phyloP scores from a whole-genome alignment of 768 basidiomycete genomes.

The Lentinula sp. region DNA sequence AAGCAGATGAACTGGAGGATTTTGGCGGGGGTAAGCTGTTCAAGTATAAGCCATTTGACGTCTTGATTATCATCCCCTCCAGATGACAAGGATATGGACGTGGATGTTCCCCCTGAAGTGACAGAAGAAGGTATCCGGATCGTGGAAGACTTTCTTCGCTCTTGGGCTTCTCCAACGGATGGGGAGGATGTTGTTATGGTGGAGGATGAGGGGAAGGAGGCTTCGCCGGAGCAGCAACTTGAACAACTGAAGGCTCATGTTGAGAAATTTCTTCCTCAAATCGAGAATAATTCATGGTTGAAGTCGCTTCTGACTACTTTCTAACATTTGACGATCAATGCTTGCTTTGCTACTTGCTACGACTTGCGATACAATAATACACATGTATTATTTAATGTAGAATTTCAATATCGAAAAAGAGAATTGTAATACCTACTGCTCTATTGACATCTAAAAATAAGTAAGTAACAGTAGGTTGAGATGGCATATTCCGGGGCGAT shows the following conservation, averaged over 20 bases:
- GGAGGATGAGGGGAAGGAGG: conserved; percentile 19
- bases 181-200: conserved; percentile 44
- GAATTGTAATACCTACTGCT: not conserved
- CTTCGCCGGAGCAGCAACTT: conserved; percentile 36
- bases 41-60: not conserved
- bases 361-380: not conserved
- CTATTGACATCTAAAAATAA: not conserved
- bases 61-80: not conserved
- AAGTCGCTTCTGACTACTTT: conserved; percentile 47
- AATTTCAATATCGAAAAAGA: not conserved
- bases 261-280: conserved; percentile 55
- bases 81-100: conserved; percentile 19
- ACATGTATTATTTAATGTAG: not conserved
- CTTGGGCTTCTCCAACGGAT: conserved; percentile 51
- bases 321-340: conserved; percentile 12
- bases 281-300: conserved; percentile 80
- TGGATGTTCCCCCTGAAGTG: conserved; percentile 50
- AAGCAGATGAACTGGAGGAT: conserved; percentile 88
- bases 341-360: not conserved
- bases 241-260: conserved; percentile 55
- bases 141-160: conserved; percentile 70
- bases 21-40: conserved; percentile 48
- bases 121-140: conserved; percentile 76
- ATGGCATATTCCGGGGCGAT: not conserved
- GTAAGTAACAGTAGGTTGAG: not conserved